phyloP scores from a whole-genome alignment of 2,329 filamentous ascomycete genomes.

The Verruconis gallopava region DNA sequence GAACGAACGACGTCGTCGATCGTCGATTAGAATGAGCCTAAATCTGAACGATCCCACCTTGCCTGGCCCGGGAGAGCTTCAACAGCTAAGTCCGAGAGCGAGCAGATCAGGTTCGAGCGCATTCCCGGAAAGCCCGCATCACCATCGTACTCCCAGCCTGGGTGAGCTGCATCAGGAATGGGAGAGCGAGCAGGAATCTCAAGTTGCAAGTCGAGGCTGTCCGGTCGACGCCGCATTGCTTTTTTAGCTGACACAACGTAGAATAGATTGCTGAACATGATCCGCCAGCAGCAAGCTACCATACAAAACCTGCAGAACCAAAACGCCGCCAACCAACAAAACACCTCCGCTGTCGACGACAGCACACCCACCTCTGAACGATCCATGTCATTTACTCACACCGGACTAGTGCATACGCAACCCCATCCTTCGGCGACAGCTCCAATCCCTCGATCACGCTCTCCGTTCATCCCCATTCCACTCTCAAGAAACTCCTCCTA shows the following conservation, averaged over 20 bases:
- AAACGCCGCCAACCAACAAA: slow-evolving; percentile 19
- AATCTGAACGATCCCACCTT: slow-evolving; percentile 58
- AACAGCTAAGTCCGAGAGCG: slow-evolving; percentile 29
- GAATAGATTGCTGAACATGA: slow-evolving; percentile 68
- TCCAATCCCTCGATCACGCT: slow-evolving; percentile 31
- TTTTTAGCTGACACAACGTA: slow-evolving; percentile 19
- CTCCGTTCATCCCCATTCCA: slow-evolving; percentile 18
- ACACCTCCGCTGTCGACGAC: slow-evolving; percentile 37
- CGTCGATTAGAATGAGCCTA: slow-evolving; percentile 58
- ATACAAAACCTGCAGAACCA: slow-evolving; percentile 44
- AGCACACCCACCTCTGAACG: slow-evolving; percentile 36
- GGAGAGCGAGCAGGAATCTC: slow-evolving; percentile 66
- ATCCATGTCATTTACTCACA: slow-evolving; percentile 30
- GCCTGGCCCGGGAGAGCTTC: slow-evolving; percentile 57
- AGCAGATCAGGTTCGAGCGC: slow-evolving; percentile 11
- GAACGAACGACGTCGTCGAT: slow-evolving; percentile 43
- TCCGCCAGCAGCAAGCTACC: slow-evolving; percentile 61
- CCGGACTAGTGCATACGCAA: slow-evolving; percentile 20
- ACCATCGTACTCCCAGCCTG: slow-evolving; percentile 55
- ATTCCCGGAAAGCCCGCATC: slow-evolving; percentile 26
- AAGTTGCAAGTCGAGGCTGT: slow-evolving; percentile 44
- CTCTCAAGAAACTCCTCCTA: slow-evolving; percentile 33
- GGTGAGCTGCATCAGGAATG: slow-evolving; percentile 69
- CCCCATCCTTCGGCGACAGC: slow-evolving; percentile 34
- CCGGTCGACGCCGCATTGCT: too few relatives aligned